phyloP scores from a whole-genome alignment of 441 rosid genomes.

The Arabidopsis lyrata region DNA sequence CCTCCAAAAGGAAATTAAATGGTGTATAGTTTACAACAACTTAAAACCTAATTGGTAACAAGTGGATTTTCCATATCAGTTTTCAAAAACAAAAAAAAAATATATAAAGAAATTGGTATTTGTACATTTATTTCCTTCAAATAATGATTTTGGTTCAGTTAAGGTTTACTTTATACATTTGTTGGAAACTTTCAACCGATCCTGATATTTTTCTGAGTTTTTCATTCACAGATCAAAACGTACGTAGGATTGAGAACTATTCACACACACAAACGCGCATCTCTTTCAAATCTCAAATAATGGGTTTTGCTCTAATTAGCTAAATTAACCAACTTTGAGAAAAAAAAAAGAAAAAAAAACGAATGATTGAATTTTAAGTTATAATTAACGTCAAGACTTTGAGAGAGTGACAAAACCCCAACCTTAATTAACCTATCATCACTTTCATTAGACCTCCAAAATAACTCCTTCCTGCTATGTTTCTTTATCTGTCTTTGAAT shows the following conservation, averaged over 20 bases:
- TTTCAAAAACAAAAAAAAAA: too few species aligned
- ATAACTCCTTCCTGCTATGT: background rate
- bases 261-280: slow-evolving; percentile 3
- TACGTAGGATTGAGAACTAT: slow-evolving; percentile 14
- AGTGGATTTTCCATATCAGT: background rate
- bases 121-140: too few species aligned
- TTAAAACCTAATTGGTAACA: background rate
- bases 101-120: background rate
- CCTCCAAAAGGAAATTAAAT: too few species aligned
- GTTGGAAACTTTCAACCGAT: background rate
- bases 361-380: slow-evolving; percentile 2
- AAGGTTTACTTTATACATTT: background rate
- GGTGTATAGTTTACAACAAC: too few species aligned
- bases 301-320: slow-evolving; percentile 24
- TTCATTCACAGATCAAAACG: background rate
- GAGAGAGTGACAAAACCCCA: slow-evolving; percentile 25
- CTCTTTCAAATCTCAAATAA: slow-evolving; percentile 7
- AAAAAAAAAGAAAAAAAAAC: background rate
- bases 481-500: slow-evolving; percentile 28
- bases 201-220: background rate
- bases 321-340: background rate
- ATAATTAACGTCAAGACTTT: slow-evolving; percentile 18
- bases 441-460: slow-evolving; percentile 22
- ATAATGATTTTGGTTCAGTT: background rate
- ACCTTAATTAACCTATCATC: slow-evolving; percentile 15